Evolutionary conservation across 106 monocot genomes (phyloP), one percentile per base, ranked within the genome.

Genomic region (Apostasia shenzhenica): DNA sequence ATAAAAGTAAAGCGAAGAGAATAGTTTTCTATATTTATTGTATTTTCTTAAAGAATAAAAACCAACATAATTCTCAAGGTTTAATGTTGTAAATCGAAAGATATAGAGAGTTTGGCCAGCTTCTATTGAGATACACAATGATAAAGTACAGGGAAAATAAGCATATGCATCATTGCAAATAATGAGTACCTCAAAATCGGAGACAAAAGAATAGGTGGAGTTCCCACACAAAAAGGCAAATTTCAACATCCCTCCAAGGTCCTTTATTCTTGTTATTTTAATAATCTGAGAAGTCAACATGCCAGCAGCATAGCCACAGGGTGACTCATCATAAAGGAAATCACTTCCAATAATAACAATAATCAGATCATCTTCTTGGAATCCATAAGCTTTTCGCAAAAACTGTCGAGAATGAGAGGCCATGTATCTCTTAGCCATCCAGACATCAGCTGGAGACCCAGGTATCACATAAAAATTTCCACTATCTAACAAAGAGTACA

Each of bases 381-480:
- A 90, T 55, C 90, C 90, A 76, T 78, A 75, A 14, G 81, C 59
- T 67, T 74, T 71, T 57, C 99, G 69, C 42, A 83, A 59, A 52
- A 70, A 59, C 76, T 72, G 13, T 55, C 73, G 79, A 38, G 83
- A 85, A 73, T 88, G 82, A 40, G 83, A 82, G 67, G 14, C 38
- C 2, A 49, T 56, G 66, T 85, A 90, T 48, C 49, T 80, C 51
- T 88, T 78, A 55, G 81, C 76, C 61, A 77, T 70, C 85, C 77
- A 83, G 10, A 70, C 76, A 67, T 87, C 84, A 41, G 72, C 77
- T 45, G 92, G 99, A 59, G 87, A 81, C 69, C 83, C 90, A 68
- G 93, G 53, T 68, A 99, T 83, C 38, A 99, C 90, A 54, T 87
- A 85, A 70, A 87, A 99, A 49, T 99, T 99, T 73, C 89, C 87